Evolutionary conservation across 805 yeast species (phyloP), one percentile per base, ranked within the genome.

Genomic region (Starmerella apis): DNA sequence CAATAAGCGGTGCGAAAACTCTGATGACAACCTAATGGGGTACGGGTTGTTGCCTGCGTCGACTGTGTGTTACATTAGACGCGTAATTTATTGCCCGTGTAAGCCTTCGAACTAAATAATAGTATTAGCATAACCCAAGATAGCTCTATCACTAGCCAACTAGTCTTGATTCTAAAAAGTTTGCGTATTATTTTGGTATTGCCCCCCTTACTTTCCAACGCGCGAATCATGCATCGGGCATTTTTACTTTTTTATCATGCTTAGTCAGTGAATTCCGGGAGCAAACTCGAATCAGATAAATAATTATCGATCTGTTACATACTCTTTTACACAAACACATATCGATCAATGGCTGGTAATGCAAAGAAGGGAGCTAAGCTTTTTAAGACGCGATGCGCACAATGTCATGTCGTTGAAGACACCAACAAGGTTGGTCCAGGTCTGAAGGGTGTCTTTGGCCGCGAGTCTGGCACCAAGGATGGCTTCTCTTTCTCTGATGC

Each of bases 391-490:
- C 87, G 98, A 82, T 92, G 98, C 74, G 77, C 87, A 63, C 97
- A 92, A 77, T 92, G 98, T 73, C 98, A 92, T 82, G 90, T 97
- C 65, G 81, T 82, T 60, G 97, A 90, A 72, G 77, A 75, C 56
- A 90, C 96, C 63, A 80, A 90, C 84, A 92, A 92, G 79, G 96
- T 90, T 65, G 98, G 98, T 72, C 98, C 98, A 69, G 92, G 90
- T 74, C 82, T 92, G 70, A 83, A 86, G 74, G 98, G 96, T 73
- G 74, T 92, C 61, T 76, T 92, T 59, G 94, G 94, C 67, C 86
- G 98, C 77, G 69, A 75, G 61, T 83, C 96, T 47, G 98, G 98
- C 71, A 72, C 75, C 68, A 95, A 94, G 65, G 82, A 72, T 52
- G 98, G 97, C 60, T 92, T 74, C 80, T 82, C 95, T 47, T 92